Evolutionary conservation across 371 early-diverging fungal genomes (phyloP), one percentile per base, ranked within the genome.

Genomic region (Cladochytrium tenue): DNA sequence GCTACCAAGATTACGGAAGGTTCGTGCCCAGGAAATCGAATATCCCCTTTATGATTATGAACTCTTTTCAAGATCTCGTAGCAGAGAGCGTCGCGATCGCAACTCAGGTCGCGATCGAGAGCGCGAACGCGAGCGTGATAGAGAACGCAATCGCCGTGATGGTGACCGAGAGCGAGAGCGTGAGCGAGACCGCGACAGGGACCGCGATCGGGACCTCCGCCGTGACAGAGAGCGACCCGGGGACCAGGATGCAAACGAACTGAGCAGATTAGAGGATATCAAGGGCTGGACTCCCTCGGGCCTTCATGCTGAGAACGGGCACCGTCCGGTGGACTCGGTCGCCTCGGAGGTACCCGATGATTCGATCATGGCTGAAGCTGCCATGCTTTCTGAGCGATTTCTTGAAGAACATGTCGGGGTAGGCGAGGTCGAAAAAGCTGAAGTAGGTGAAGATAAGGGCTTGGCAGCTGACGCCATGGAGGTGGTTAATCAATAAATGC

Each of bases 101-200:
- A 33, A 59, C 53, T 13, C 62, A 62, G 56, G 51, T 59, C 74
- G 75, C 31, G 71, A 69, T 36, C 55, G 66, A 43, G 68, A 75
- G 15, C 72, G 75, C 25, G 64, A 70, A 26, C 52, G 73, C 56
- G 77, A 58, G n/a, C 51, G 60, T n/a, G 43, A 32, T 31, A 23
- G 34, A 30, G 64, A 32, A n/a, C 55, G 32, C 23, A 27, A 7
- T 25, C 51, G 15, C 52, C 50, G 27, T n/a, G n/a, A n/a, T n/a
- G n/a, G n/a, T n/a, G 56, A 62, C 52, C 58, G 60, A 50, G 62
- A 66, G 52, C 25, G 76, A 13, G 57, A 58, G 15, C 65, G 75
- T 30, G 74, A 74, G 59, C 65, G 76, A 51, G 73, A 76, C 33
- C 60, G 77, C 35, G 73, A 75, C 30, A 35, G 76, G 32, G 67